These are phyloP conservation scores for Petrea volubilis DNA, from an alignment of 257 asterid species.

Conservation along the genomic window DNA sequence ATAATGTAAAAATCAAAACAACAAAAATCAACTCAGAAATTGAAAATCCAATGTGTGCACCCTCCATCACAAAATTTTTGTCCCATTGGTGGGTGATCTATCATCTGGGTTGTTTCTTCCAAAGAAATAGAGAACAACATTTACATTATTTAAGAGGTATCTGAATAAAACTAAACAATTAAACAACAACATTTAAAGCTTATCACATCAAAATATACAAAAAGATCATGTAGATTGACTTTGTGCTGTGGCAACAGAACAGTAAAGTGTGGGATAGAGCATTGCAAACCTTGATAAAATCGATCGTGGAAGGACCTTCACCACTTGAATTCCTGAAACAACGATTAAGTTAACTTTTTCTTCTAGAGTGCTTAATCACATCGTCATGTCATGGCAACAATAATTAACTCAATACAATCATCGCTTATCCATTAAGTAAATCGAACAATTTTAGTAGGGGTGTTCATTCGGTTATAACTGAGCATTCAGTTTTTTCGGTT, in stretches of 20 bases:
- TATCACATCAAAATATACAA: not conserved
- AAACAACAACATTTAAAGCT: not conserved
- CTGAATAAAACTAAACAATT: not conserved
- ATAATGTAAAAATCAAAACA: too few relatives aligned
- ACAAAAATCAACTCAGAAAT: too few relatives aligned
- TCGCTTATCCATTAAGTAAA: not conserved
- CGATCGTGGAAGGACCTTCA: slow-evolving; percentile 50
- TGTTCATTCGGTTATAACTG: too few relatives aligned
- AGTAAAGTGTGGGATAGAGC: not conserved
- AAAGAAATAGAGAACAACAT: too few relatives aligned
- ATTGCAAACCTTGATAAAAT: slow-evolving; percentile 62
- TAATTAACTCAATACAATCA: not conserved
- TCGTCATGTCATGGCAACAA: not conserved
- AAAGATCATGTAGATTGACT: not conserved
- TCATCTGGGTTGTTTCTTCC: too few relatives aligned
- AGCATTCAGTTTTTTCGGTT: too few relatives aligned
- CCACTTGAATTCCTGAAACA: slow-evolving; percentile 64
- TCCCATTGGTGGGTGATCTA: too few relatives aligned
- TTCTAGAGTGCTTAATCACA: not conserved
- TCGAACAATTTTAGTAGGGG: not conserved
- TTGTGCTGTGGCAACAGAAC: not conserved
- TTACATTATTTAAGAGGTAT: too few relatives aligned
- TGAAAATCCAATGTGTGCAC: too few relatives aligned
- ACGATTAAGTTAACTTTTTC: not conserved
- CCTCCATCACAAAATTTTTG: too few relatives aligned